phyloP scores from a whole-genome alignment of 192 early-diverging fungal species.

The Obelidium mucronatum region DNA sequence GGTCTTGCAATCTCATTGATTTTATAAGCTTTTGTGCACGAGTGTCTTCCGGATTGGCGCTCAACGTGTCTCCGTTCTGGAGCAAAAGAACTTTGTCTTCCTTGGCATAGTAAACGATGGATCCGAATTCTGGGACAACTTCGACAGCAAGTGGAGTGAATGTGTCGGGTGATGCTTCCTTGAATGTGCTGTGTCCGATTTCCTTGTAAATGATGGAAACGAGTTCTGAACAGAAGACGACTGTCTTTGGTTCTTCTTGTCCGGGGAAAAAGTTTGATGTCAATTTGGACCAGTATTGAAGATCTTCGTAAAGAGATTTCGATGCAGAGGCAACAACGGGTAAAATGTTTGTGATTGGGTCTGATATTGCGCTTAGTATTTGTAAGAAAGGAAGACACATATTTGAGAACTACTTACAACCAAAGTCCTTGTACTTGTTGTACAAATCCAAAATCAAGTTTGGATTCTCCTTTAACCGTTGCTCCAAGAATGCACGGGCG shows the following conservation, averaged over 20 bases:
- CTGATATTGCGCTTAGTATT: not conserved
- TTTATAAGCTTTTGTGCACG: conserved; percentile 5
- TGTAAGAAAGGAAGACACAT: not conserved
- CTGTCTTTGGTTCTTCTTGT: conserved; percentile 32
- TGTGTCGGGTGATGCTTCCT: conserved; percentile 30
- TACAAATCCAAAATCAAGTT: too few species aligned
- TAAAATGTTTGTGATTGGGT: conserved; percentile 35
- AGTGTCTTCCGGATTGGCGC: not conserved
- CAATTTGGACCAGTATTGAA: conserved; percentile 16
- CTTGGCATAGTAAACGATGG: conserved; percentile 30
- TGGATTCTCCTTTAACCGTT: too few species aligned
- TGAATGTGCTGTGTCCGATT: conserved; percentile 32
- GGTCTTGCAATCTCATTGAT: not conserved
- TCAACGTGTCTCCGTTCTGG: not conserved
- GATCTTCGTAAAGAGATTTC: conserved; percentile 21
- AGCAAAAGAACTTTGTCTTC: conserved; percentile 25
- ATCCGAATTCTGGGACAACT: conserved; percentile 28
- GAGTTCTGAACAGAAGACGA: conserved; percentile 43
- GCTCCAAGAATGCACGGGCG: too few species aligned
- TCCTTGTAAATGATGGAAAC: conserved; percentile 38
- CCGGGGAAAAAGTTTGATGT: conserved; percentile 17
- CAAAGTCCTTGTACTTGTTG: too few species aligned
- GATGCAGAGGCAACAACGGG: conserved; percentile 41
- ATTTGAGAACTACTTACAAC: too few species aligned
- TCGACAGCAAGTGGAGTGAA: conserved; percentile 46